phyloP scores from a whole-genome alignment of 192 early-diverging fungal species.

The Backusella australiensis region DNA sequence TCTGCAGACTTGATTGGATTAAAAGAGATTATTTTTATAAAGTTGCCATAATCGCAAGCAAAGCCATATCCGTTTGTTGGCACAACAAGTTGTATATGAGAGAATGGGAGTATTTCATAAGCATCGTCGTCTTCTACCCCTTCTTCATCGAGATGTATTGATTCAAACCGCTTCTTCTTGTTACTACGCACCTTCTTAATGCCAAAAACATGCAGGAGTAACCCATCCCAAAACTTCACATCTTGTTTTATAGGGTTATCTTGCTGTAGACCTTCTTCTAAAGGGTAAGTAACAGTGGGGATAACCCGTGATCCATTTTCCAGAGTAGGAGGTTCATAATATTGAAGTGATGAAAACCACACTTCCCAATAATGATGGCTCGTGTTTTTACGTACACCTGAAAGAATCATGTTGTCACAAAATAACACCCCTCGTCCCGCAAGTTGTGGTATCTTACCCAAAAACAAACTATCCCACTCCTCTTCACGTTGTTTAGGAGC shows the following conservation, averaged over 20 bases:
- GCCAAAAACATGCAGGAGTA: neutral
- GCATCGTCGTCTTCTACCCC: conserved; percentile 14
- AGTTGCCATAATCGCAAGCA: conserved; percentile 25
- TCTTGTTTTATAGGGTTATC: neutral
- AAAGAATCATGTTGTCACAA: conserved; percentile 31
- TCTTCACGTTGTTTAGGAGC: conserved; percentile 1
- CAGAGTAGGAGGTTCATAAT: conserved; percentile 12
- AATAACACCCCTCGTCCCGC: conserved; percentile 20
- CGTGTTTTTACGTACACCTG: conserved; percentile 25
- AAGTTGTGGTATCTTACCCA: conserved; percentile 26
- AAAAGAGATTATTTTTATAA: conserved; percentile 21
- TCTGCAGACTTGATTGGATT: conserved; percentile 1
- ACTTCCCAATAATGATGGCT: conserved; percentile 8
- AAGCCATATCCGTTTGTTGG: conserved; percentile 16
- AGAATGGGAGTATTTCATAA: conserved; percentile 16
- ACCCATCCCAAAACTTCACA: neutral
- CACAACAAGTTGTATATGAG: neutral
- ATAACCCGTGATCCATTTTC: neutral
- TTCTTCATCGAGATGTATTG: conserved; percentile 4
- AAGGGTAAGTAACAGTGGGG: neutral
- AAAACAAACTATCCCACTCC: conserved; percentile 11
- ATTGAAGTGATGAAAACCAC: conserved; percentile 29
- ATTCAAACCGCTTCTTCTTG: neutral
- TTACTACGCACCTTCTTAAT: neutral
- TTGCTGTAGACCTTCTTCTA: neutral